Conservation (phyloP, 495 filamentous ascomycete species). For the Aspergillus avenaceus region DNA sequence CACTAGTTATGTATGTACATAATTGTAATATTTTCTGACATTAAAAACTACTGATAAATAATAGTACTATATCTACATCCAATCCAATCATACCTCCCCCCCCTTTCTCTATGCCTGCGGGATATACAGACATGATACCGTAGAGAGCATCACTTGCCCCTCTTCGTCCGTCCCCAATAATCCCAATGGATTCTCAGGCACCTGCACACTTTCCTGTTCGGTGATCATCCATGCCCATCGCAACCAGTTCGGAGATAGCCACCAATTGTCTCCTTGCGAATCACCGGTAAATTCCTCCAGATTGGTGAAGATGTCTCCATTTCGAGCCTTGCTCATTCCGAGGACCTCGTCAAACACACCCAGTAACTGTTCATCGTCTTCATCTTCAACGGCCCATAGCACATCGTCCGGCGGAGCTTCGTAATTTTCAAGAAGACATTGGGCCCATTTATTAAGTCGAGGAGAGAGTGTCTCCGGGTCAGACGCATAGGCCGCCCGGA, state of each 20-base stretch:
- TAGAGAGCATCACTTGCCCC: constrained; percentile 24
- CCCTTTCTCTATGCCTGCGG: constrained; percentile 22
- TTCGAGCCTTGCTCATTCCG: constrained; percentile 7
- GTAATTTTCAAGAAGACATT: constrained; percentile 36
- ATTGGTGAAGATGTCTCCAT: constrained; percentile 5
- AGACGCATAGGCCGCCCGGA: constrained; percentile 13
- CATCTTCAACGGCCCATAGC: constrained; percentile 25
- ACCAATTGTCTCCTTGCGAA: constrained; percentile 23
- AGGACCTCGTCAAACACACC: constrained; percentile 20
- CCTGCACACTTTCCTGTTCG: constrained; percentile 36
- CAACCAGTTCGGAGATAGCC: constrained; percentile 40
- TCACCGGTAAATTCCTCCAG: constrained; percentile 16
- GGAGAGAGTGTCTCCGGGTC: constrained; percentile 19
- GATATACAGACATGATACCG: constrained; percentile 39
- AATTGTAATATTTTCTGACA: no score
- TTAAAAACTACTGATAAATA: no score
- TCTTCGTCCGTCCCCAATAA: constrained; percentile 18
- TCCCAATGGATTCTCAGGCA: constrained; percentile 33
- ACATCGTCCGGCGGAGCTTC: constrained; percentile 24
- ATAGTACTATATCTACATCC: no score
- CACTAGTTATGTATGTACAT: no score
- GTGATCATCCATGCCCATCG: constrained; percentile 38
- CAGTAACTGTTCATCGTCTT: constrained; percentile 25
- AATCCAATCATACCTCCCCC: no score
- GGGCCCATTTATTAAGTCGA: constrained; percentile 32